A percentile compares a stretch with the other conserved stretches of the same genome.
Evolutionary conservation across 176 grass and related monocot species (phyloP).

Genomic region (Juncus inflexus): DNA sequence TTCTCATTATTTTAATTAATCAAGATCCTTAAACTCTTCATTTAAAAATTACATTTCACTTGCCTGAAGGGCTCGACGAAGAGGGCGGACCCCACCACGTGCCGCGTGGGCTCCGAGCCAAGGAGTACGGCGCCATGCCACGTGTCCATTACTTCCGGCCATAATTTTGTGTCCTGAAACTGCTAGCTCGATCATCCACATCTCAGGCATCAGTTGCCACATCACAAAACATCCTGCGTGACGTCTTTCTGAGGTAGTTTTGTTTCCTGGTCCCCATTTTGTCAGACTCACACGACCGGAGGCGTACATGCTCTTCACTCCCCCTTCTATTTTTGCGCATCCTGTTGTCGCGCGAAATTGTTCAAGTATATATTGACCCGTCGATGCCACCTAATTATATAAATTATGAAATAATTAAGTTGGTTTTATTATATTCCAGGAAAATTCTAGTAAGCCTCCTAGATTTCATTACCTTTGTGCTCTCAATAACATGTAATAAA

Average conservation of each 20-base stretch:
- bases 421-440: too few relatives aligned
- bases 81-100: conserved; percentile 64
- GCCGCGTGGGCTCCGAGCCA: conserved; percentile 95
- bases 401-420: background rate
- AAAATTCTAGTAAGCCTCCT: too few relatives aligned
- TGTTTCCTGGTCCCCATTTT: conserved; percentile 42
- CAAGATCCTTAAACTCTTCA: too few relatives aligned
- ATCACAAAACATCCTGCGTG: conserved; percentile 87
- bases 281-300: conserved; percentile 54
- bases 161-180: conserved; percentile 75
- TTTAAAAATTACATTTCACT: conserved; percentile 8
- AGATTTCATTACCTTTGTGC: background rate
- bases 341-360: conserved; percentile 87
- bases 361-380: conserved; percentile 92
- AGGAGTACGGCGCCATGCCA: conserved; percentile 89
- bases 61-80: conserved; percentile 91
- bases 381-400: conserved; percentile 59
- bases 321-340: conserved; percentile 58
- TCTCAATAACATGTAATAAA: background rate
- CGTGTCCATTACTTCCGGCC: conserved; percentile 80
- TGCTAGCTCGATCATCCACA: conserved; percentile 87
- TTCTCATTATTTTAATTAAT: too few relatives aligned
- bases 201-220: conserved; percentile 85
- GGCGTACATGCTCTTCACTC: conserved; percentile 88
- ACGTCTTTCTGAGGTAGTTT: conserved; percentile 13